Base-by-base conservation (phyloP, 129 eudicot genomes). In the Apium graveolens region DNA sequence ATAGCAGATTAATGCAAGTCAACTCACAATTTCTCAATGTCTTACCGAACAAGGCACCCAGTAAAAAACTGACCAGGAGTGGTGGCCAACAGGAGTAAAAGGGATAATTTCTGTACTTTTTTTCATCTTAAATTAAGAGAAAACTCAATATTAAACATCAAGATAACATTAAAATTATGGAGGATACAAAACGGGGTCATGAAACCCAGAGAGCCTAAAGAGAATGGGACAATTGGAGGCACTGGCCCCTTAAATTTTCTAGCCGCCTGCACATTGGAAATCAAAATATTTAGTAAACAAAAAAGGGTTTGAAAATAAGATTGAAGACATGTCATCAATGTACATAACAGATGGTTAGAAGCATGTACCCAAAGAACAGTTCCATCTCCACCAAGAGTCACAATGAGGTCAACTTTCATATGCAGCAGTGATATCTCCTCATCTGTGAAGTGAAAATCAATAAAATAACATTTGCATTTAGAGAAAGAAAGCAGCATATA, bases 151-250 rank as follows among this genome's bases (percentile, higher is more conserved):
- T 51, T 24, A 39, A 17, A 42, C 35, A 72, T 38, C 37, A 41
- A 39, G 18, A 16, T 39, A 85, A 24, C 27, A 80, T 13, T n/a
- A 60, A 49, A 57, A 84, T 65, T 16, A 53, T 38, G 21, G 69
- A 92, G 99, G 97, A 96, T 96, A 96, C 99, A 81, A 57, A 92
- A 96, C 53, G 95, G 99, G 74, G 99, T 92, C 99, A 96, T 96
- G 82, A 96, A 96, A 75, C 99, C 99, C 88, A 96, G 87, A n/a
- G 99, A 96, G 75, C 99, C 99, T 57, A 96, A 80, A 79, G 99
- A 87, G 83, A 96, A 96, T 68, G 99, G 97, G 78, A 96, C 97
- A 16, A 96, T 81, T 43, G 97, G 99, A 81, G 99, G 99, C 85
- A 96, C 93, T 5, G 99, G 99, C 37, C 99, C 99, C 85, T 96